These are phyloP conservation scores for Monosporascus ibericus DNA, from an alignment of 2,329 filamentous ascomycete species.

Conservation along the genomic window DNA sequence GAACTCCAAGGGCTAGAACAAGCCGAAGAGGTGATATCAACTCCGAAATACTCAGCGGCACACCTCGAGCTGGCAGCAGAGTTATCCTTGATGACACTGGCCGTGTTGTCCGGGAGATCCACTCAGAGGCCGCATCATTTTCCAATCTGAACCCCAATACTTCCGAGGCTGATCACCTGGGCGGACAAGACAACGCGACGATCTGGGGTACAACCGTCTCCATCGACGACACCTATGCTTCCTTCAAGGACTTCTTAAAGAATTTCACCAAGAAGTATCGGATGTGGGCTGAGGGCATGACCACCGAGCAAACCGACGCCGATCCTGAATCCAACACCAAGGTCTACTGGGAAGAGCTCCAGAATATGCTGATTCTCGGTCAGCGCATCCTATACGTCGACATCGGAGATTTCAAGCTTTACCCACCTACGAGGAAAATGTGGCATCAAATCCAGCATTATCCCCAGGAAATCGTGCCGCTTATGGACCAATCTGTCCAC, in stretches of 20 bases:
- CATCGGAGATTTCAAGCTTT: constrained; percentile 81
- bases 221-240: constrained; percentile 77
- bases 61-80: constrained; percentile 45
- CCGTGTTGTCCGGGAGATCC: constrained; percentile 49
- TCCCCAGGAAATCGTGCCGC: constrained; percentile 89
- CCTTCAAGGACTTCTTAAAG: constrained; percentile 86
- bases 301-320: constrained; percentile 65
- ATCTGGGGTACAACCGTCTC: constrained; percentile 99
- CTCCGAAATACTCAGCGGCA: constrained; percentile 63
- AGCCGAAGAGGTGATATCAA: constrained; percentile 76
- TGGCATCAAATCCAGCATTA: constrained; percentile 95
- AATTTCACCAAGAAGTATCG: constrained; percentile 94
- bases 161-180: constrained; percentile 84
- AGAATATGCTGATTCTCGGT: constrained; percentile 85
- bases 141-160: constrained; percentile 69
- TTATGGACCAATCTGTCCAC: constrained; percentile 93
- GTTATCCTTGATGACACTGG: constrained; percentile 56
- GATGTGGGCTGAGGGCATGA: constrained; percentile 80
- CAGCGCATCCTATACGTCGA: constrained; percentile 83
- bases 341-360: constrained; percentile 78
- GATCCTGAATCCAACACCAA: constrained; percentile 69
- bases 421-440: constrained; percentile 85
- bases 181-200: constrained; percentile 72
- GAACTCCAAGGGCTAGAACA: constrained; percentile 48
- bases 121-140: constrained; percentile 56